These are phyloP conservation scores for Cercophora scortea DNA, from an alignment of 495 filamentous ascomycete genomes.

Conservation along the genomic window DNA sequence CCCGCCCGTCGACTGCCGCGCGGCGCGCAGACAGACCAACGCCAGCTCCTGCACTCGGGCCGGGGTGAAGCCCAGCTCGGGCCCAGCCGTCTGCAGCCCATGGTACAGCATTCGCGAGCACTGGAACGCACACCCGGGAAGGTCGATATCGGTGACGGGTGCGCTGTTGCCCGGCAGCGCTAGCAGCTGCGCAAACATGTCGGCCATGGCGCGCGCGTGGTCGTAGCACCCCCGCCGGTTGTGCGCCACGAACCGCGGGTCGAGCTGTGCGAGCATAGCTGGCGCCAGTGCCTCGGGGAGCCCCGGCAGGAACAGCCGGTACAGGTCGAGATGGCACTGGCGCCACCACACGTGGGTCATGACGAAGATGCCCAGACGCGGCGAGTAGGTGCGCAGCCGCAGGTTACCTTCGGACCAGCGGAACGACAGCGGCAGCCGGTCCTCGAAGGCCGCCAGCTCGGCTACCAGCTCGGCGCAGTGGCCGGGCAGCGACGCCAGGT, in stretches of 20 bases:
- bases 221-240: conserved; percentile 35
- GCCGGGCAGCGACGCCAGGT: conserved; percentile 30
- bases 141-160: conserved; percentile 38
- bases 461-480: conserved; percentile 30
- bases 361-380: conserved; percentile 37
- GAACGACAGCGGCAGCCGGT: conserved; percentile 36
- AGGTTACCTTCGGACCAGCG: conserved; percentile 41
- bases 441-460: conserved; percentile 37
- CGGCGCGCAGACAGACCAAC: conserved; percentile 18
- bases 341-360: conserved; percentile 46
- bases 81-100: conserved; percentile 16
- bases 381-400: conserved; percentile 40
- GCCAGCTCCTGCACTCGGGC: conserved; percentile 22
- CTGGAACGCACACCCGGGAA: conserved; percentile 41
- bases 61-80: conserved; percentile 15
- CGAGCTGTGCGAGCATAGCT: conserved; percentile 26
- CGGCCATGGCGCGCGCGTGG: conserved; percentile 39
- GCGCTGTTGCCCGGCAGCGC: conserved; percentile 25
- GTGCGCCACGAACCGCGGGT: conserved; percentile 29
- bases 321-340: conserved; percentile 43
- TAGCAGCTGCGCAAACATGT: conserved; percentile 37
- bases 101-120: conserved; percentile 36
- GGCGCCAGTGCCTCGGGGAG: conserved; percentile 35
- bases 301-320: conserved; percentile 35
- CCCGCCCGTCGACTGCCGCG: conserved; percentile 17